phyloP scores from a whole-genome alignment of 352 stramenopile species.

The Phytophthora niederhauseri region DNA sequence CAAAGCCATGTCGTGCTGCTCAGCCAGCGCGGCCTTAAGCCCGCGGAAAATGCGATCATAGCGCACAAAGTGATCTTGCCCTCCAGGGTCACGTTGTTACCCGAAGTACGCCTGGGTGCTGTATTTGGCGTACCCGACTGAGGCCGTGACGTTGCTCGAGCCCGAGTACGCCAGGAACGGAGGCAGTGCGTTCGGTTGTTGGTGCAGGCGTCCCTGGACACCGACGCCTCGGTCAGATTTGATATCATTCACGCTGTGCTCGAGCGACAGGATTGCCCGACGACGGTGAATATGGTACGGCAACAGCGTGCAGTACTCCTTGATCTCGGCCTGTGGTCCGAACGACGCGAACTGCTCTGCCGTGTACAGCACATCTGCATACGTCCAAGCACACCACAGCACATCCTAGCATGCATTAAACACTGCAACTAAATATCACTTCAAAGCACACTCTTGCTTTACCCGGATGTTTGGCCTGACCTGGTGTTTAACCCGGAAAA shows the following conservation, averaged over 20 bases:
- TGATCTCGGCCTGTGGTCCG: conserved; percentile 61
- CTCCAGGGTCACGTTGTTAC: no score
- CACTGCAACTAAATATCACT: no score
- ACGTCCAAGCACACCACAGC: no score
- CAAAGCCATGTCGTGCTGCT: conserved; percentile 66
- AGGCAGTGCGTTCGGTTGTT: conserved; percentile 58
- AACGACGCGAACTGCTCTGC: conserved; percentile 34
- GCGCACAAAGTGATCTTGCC: no score
- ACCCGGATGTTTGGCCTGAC: no score
- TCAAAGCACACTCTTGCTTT: no score
- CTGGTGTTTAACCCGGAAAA: no score
- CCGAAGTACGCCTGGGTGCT: no score
- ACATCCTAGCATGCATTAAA: no score
- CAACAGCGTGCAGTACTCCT: conserved; percentile 69
- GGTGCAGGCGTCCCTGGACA: conserved; percentile 68
- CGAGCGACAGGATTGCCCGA: conserved; percentile 47
- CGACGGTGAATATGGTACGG: conserved; percentile 52
- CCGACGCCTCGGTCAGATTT: conserved; percentile 56
- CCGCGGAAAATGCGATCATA: no score
- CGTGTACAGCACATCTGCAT: conserved; percentile 30
- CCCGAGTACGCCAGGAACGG: conserved; percentile 51
- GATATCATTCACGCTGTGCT: conserved; percentile 29
- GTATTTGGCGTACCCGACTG: conserved; percentile 85
- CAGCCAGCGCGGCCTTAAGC: conserved; percentile 83
- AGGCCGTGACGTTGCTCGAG: conserved; percentile 40